These are phyloP conservation scores for Copromyces sp. DNA, from an alignment of 495 filamentous ascomycete genomes.

Conservation along the genomic window DNA sequence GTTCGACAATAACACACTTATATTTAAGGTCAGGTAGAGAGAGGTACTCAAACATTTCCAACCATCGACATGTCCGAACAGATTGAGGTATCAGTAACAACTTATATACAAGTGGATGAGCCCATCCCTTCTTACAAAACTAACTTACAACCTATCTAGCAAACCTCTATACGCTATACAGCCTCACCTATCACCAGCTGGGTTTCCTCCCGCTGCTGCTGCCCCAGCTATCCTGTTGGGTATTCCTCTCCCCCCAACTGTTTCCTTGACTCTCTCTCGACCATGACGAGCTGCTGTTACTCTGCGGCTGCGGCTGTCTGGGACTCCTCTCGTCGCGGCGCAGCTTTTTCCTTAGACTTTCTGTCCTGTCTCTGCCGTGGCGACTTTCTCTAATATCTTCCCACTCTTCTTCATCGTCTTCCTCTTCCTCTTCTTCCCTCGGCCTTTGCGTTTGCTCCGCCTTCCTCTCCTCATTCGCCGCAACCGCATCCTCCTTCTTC, in stretches of 20 bases:
- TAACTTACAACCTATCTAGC: neutral
- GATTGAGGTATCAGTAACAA: neutral
- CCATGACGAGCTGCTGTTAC: neutral
- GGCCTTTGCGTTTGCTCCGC: neutral
- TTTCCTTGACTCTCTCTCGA: neutral
- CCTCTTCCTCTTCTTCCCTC: neutral
- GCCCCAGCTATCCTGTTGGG: neutral
- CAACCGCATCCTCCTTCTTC: neutral
- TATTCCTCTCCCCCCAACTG: neutral
- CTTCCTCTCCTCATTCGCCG: neutral
- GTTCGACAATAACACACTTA: too few relatives aligned
- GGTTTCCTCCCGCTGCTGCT: neutral
- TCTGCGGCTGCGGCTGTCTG: neutral
- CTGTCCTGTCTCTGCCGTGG: neutral
- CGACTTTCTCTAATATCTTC: neutral
- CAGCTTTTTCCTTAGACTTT: neutral
- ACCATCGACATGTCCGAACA: neutral
- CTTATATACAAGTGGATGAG: neutral
- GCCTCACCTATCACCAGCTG: neutral
- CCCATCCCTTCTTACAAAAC: neutral
- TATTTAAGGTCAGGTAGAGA: too few relatives aligned
- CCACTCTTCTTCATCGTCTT: neutral
- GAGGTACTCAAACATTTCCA: neutral
- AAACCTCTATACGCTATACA: neutral
- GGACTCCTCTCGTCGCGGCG: neutral